Evolutionary conservation across 257 asterid genomes (phyloP), one percentile per base, ranked within the genome.

Genomic region (Penstemon barbatus): DNA sequence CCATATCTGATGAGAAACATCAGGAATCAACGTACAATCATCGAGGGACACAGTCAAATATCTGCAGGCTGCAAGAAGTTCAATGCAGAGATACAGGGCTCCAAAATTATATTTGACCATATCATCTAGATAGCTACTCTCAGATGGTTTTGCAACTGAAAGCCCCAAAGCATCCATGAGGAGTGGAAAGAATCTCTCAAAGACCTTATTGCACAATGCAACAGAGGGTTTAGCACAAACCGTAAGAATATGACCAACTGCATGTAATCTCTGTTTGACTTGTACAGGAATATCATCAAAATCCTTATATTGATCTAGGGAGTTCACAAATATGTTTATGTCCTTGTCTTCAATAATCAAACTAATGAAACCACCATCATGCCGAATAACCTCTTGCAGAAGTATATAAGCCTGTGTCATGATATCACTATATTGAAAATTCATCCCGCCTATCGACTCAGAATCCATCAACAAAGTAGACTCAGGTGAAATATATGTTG

Each of bases 31-130:
- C 15, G 61, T 49, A 65, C 61, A 42, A 45, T 72, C 75, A 49
- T 84, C 79, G 18, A 68, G 66, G 71, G 83, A 76, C 79, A 80
- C 54, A 43, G 77, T 76, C 82, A 94, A 69, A 71, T 65, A 73
- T 87, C 93, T 82, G 84, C 90, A 81, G 9, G 96, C 96, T 57
- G 82, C 77, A 71, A 94, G 92, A 80, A 94, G 82, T 71, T 91
- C 88, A 19, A 80, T 72, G 48, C 88, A 89, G 72, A 91, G 87
- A 81, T 88, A 86, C 70, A 88, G 71, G 66, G 85, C 78, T 57
- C 91, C 92, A 74, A 81, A 89, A 70, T 83, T 82, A 13, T 67
- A 76, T 73, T 65, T 75, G 72, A 70, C 72, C 12, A 77, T 61
- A 71, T 74, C 82, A 11, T 77, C 63, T 7, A 18, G 66, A 72